Evolutionary conservation across 108 stramenopile species (phyloP).

Genomic region (Discostella stelligeroides): DNA sequence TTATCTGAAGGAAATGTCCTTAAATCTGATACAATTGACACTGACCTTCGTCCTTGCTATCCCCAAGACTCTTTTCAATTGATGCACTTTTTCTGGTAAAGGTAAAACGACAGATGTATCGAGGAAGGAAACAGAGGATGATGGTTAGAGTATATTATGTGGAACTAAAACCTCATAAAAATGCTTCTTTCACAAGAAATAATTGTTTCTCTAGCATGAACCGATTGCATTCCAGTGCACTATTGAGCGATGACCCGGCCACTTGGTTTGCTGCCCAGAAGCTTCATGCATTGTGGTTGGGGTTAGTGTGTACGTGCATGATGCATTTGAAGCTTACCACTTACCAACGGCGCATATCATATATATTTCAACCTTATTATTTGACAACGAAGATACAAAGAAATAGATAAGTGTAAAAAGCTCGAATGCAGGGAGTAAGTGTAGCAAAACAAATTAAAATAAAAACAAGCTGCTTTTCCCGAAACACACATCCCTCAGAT

Average conservation of each 20-base stretch:
- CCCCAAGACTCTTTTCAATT: no score
- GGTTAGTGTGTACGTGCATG: neutral
- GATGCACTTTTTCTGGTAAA: no score
- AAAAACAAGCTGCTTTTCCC: neutral
- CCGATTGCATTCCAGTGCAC: conserved; percentile 55
- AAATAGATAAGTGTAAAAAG: no score
- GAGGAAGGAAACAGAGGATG: conserved; percentile 16
- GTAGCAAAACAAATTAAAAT: neutral
- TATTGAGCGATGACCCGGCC: conserved; percentile 58
- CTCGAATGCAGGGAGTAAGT: neutral
- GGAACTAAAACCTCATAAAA: conserved; percentile 6
- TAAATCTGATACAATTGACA: neutral
- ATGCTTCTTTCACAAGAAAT: conserved; percentile 26
- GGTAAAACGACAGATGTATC: conserved; percentile 12
- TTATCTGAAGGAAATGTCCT: neutral
- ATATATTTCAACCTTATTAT: no score
- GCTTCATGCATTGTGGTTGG: conserved; percentile 28
- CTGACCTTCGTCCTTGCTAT: neutral
- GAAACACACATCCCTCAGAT: conserved; percentile 31
- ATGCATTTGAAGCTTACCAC: conserved; percentile 2
- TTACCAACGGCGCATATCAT: no score
- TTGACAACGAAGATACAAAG: no score
- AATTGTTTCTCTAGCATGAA: conserved; percentile 37
- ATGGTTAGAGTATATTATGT: conserved; percentile 9
- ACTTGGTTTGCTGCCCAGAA: conserved; percentile 56